Conservation (phyloP, 306 rosid species). For the Vigna hirtella region DNA sequence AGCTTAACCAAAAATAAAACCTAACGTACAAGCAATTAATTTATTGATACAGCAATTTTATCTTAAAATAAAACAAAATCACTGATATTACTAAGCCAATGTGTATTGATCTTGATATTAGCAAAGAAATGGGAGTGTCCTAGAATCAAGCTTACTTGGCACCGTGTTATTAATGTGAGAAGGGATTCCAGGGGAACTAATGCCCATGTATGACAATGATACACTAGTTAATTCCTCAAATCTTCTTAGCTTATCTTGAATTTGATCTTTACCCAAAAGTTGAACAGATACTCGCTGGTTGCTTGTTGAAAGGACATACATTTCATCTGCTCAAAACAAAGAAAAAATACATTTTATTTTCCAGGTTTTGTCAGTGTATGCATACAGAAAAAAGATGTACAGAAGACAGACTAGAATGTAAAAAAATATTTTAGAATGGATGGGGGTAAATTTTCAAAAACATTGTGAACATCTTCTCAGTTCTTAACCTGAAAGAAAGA, state of each 20-base stretch:
- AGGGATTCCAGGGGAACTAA: slow-evolving; percentile 74
- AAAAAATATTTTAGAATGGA: neutral
- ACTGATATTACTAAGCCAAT: neutral
- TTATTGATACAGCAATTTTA: slow-evolving; percentile 16
- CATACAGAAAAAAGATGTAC: neutral
- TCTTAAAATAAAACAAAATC: neutral
- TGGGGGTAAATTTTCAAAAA: neutral
- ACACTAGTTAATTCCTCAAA: slow-evolving; percentile 82
- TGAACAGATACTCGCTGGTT: slow-evolving; percentile 78
- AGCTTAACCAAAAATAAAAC: slow-evolving; percentile 27
- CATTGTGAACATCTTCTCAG: neutral
- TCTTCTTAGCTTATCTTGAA: slow-evolving; percentile 81
- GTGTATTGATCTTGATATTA: slow-evolving; percentile 35
- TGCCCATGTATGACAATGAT: slow-evolving; percentile 76
- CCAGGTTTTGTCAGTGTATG: slow-evolving; percentile 20
- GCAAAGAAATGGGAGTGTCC: slow-evolving; percentile 16
- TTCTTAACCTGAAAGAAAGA: slow-evolving; percentile 21
- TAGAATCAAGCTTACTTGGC: slow-evolving; percentile 70
- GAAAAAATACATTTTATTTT: slow-evolving; percentile 39
- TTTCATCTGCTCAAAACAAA: slow-evolving; percentile 73
- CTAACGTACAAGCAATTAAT: slow-evolving; percentile 35
- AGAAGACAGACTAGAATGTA: slow-evolving; percentile 7
- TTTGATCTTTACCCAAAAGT: slow-evolving; percentile 83
- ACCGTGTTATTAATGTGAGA: slow-evolving; percentile 54
- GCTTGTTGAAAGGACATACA: slow-evolving; percentile 92